These are phyloP conservation scores for Salix viminalis DNA, from an alignment of 345 rosid genomes.

Conservation along the genomic window DNA sequence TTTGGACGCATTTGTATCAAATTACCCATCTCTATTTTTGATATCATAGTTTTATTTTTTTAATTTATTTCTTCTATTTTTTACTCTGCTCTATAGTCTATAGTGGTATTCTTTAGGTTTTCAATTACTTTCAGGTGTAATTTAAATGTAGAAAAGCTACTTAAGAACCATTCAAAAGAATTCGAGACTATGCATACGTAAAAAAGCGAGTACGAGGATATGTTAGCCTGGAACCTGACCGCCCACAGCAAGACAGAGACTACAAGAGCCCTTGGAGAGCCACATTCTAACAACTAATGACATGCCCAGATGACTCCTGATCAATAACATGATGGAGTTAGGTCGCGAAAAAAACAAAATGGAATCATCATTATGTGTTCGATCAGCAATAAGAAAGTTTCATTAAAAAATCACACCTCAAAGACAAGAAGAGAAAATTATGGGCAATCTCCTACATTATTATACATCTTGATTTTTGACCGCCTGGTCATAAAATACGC, in stretches of 20 bases:
- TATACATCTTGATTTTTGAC: not conserved
- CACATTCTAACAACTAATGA: no score
- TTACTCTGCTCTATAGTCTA: not conserved
- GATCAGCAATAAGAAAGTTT: not conserved
- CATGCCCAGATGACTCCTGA: no score
- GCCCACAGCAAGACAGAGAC: no score
- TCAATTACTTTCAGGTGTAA: no score
- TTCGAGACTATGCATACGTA: no score
- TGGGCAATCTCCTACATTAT: not conserved
- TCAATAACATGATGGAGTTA: not conserved
- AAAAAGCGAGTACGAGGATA: no score
- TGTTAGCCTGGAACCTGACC: no score
- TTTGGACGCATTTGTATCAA: not conserved
- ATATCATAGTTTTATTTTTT: not conserved
- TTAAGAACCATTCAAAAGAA: no score
- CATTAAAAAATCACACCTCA: not conserved
- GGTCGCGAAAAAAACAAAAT: not conserved
- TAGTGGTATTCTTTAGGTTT: no score
- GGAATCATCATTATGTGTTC: not conserved
- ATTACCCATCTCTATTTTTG: not conserved
- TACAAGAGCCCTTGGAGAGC: no score
- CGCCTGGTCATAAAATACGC: not conserved
- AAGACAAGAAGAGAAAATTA: not conserved
- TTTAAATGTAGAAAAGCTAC: no score
- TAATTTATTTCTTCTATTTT: no score